Conservation (phyloP, 345 rosid genomes). For the Cardamine chenopodiifolia region DNA sequence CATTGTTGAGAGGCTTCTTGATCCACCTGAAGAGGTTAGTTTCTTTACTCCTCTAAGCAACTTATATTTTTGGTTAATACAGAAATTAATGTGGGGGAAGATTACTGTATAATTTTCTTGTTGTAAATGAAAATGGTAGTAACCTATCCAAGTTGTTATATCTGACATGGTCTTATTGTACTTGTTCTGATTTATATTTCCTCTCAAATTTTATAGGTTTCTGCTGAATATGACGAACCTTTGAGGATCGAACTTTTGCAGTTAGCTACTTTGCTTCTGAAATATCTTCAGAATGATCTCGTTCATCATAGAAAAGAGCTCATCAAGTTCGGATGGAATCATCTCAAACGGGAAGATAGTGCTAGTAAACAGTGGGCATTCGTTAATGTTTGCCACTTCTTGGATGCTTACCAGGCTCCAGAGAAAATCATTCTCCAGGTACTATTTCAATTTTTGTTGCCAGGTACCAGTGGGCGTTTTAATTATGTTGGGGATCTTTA, state of each 20-base stretch:
- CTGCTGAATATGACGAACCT: conserved; percentile 95
- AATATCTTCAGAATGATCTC: conserved; percentile 88
- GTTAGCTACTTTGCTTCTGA: conserved; percentile 94
- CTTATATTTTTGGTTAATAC: background rate
- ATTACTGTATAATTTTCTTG: conserved; percentile 20
- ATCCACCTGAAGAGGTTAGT: conserved; percentile 97
- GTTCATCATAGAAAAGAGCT: conserved; percentile 96
- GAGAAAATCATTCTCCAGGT: conserved; percentile 99
- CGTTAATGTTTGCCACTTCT: conserved; percentile 97
- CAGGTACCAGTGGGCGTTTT: background rate
- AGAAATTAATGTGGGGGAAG: background rate
- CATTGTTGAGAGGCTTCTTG: conserved; percentile 95
- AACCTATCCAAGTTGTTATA: conserved; percentile 1
- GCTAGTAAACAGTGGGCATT: conserved; percentile 99
- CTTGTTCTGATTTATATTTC: conserved; percentile 6
- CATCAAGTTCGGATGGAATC: conserved; percentile 99
- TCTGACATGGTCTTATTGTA: background rate
- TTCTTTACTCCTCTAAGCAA: conserved; percentile 24
- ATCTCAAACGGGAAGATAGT: conserved; percentile 98
- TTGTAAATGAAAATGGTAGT: background rate
- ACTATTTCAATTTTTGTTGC: conserved; percentile 21
- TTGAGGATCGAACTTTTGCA: conserved; percentile 98
- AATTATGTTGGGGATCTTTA: conserved; percentile 14
- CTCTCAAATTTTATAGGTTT: conserved; percentile 58
- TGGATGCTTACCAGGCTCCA: conserved; percentile 99